Conservation (phyloP, 2,329 filamentous ascomycete genomes). For the Ceratocystis diversiconidia region DNA sequence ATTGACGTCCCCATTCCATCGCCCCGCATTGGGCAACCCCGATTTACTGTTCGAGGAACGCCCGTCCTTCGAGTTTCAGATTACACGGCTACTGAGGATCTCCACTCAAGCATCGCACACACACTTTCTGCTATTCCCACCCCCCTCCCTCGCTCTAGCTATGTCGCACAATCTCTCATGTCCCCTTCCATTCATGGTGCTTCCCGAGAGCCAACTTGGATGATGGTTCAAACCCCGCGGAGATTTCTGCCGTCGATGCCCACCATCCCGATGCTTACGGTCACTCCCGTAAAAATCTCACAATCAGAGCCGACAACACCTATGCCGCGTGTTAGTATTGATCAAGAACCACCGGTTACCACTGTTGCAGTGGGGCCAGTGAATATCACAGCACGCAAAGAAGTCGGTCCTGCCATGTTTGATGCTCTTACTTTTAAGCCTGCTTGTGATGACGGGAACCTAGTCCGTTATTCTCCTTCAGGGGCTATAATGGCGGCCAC, state of each 20-base stretch:
- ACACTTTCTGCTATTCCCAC: constrained; percentile 6
- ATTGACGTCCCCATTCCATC: constrained; percentile 63
- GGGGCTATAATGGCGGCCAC: constrained; percentile 78
- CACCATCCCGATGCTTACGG: neutral
- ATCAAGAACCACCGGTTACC: neutral
- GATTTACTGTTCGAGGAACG: constrained; percentile 63
- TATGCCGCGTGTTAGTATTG: constrained; percentile 18
- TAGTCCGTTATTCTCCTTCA: constrained; percentile 65
- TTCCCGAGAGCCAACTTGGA: constrained; percentile 17
- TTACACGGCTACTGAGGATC: constrained; percentile 60
- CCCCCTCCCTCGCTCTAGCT: constrained; percentile 13
- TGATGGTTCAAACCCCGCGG: constrained; percentile 14
- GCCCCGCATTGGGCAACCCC: constrained; percentile 68
- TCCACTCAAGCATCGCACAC: constrained; percentile 13
- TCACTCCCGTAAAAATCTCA: constrained; percentile 16
- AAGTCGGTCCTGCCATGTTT: constrained; percentile 64
- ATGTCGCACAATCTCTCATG: constrained; percentile 7
- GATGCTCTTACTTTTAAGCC: constrained; percentile 68
- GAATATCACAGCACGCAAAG: constrained; percentile 35
- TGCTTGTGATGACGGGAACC: constrained; percentile 57
- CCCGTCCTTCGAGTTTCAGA: constrained; percentile 69
- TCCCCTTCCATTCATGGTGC: constrained; percentile 12
- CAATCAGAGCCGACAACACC: constrained; percentile 25
- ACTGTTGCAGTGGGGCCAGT: constrained; percentile 28
- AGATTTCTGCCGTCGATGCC: constrained; percentile 13